Percentiles rank a stretch among this genome's conserved stretches.
Conservation (phyloP, 306 rosid species). For the Vicia sativa region DNA sequence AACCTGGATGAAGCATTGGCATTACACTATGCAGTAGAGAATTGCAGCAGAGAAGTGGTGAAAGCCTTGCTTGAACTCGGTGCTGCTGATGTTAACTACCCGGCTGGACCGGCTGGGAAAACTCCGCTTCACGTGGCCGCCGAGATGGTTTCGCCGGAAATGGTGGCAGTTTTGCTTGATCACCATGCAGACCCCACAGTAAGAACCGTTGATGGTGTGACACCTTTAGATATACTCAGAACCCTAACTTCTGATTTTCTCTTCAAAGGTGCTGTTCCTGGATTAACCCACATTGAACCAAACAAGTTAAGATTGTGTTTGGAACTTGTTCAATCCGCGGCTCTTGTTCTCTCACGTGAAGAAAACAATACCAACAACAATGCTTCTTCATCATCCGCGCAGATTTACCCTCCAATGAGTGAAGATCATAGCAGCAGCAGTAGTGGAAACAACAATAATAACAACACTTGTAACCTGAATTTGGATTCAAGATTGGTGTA, state of each 20-base stretch:
- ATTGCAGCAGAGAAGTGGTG: slow-evolving; percentile 90
- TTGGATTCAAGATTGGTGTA: slow-evolving; percentile 87
- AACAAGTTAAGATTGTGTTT: slow-evolving; percentile 88
- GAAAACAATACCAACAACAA: slow-evolving; percentile 50
- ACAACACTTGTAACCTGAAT: slow-evolving; percentile 55
- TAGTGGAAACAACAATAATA: slow-evolving; percentile 49
- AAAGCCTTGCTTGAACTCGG: slow-evolving; percentile 89
- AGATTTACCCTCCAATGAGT: slow-evolving; percentile 64
- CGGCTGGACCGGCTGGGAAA: slow-evolving; percentile 72
- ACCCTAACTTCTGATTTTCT: slow-evolving; percentile 99
- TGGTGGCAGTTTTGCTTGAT: slow-evolving; percentile 96
- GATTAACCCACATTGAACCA: slow-evolving; percentile 86
- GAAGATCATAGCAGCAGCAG: slow-evolving; percentile 61
- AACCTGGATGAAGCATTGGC: slow-evolving; percentile 94
- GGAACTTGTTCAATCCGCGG: slow-evolving; percentile 96
- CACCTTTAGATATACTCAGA: slow-evolving; percentile 84
- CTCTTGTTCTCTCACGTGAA: slow-evolving; percentile 86
- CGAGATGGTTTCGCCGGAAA: slow-evolving; percentile 95
- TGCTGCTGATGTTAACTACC: slow-evolving; percentile 91
- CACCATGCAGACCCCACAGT: slow-evolving; percentile 97
- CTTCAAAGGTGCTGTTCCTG: slow-evolving; percentile 98
- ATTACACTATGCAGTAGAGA: slow-evolving; percentile 85
- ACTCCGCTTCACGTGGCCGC: slow-evolving; percentile 85
- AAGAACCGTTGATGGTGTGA: slow-evolving; percentile 75
- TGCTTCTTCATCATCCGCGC: slow-evolving; percentile 48